phyloP scores from a whole-genome alignment of 1,284 basidiomycete species.

The Leccinum holopus region DNA sequence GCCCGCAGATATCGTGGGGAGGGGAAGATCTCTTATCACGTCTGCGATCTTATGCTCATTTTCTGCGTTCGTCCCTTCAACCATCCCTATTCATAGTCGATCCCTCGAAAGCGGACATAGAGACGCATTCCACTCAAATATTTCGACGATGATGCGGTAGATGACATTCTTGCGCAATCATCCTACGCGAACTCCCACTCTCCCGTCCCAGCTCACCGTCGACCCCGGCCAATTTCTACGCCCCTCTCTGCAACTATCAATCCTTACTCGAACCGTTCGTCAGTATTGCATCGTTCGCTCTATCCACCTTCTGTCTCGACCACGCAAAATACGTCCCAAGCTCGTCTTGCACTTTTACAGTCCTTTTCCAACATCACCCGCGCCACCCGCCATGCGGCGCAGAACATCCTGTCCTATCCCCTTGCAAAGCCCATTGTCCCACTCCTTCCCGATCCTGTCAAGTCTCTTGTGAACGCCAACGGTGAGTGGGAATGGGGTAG shows the following conservation, averaged over 20 bases:
- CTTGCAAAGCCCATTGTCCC: conserved; percentile 93
- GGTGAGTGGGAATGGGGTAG: conserved; percentile 85
- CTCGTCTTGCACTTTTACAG: conserved; percentile 74
- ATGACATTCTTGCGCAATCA: conserved; percentile 76
- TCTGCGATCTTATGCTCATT: conserved; percentile 67
- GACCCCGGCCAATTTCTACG: conserved; percentile 63
- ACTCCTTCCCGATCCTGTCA: conserved; percentile 89
- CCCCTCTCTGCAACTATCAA: conserved; percentile 40
- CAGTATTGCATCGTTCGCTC: conserved; percentile 75
- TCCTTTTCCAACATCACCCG: conserved; percentile 89
- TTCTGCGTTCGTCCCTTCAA: conserved; percentile 78
- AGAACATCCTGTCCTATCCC: conserved; percentile 90
- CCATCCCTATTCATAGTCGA: conserved; percentile 88
- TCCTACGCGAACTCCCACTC: conserved; percentile 75
- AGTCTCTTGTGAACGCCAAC: conserved; percentile 79
- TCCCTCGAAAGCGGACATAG: conserved; percentile 86
- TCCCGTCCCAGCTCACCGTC: conserved; percentile 78
- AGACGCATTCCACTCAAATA: conserved; percentile 80
- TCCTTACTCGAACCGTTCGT: conserved; percentile 66
- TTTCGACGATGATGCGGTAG: conserved; percentile 83
- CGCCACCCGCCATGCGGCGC: conserved; percentile 85
- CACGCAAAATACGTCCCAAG: conserved; percentile 56
- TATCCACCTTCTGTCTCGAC: conserved; percentile 49
- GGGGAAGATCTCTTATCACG: conserved; percentile 82
- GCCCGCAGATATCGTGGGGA: conserved; percentile 65